phyloP scores from a whole-genome alignment of 73 alveolate species.

The Urostyla sp. region DNA sequence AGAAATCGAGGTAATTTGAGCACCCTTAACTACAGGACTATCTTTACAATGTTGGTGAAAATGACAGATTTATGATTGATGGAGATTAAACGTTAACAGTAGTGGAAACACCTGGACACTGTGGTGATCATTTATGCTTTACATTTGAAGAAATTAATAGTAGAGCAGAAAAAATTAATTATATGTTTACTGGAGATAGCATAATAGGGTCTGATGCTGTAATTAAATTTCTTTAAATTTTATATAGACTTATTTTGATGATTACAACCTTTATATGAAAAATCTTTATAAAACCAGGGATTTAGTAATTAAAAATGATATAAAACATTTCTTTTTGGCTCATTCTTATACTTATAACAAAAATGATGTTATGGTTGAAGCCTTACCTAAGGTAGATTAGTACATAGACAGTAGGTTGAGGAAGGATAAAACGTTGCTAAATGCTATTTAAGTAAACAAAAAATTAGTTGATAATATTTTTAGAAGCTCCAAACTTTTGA shows the following conservation, averaged over 20 bases:
- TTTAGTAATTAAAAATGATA: background rate
- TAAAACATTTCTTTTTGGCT: constrained; percentile 33
- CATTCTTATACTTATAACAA: constrained; percentile 27
- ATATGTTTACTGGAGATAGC: constrained; percentile 72
- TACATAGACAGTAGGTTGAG: background rate
- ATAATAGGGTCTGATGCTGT: constrained; percentile 58
- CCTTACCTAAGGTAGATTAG: constrained; percentile 15
- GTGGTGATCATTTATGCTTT: constrained; percentile 70
- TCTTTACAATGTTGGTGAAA: constrained; percentile 13
- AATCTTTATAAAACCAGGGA: constrained; percentile 19
- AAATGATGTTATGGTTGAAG: constrained; percentile 43
- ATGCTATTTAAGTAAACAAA: no score
- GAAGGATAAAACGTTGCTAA: background rate
- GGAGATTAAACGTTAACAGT: background rate
- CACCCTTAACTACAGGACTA: constrained; percentile 29
- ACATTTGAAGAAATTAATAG: constrained; percentile 38
- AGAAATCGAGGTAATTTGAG: background rate
- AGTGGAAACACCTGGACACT: constrained; percentile 72
- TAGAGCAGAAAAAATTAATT: constrained; percentile 60
- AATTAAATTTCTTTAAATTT: background rate
- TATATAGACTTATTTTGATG: constrained; percentile 17
- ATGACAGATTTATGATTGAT: constrained; percentile 2
- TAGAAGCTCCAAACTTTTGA: background rate
- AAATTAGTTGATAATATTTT: no score
- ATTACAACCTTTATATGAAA: constrained; percentile 25